A percentile compares a stretch with the other conserved stretches of the same genome.
Evolutionary conservation across 1,284 basidiomycete genomes (phyloP).

Genomic region (Trichosporon sp.): DNA sequence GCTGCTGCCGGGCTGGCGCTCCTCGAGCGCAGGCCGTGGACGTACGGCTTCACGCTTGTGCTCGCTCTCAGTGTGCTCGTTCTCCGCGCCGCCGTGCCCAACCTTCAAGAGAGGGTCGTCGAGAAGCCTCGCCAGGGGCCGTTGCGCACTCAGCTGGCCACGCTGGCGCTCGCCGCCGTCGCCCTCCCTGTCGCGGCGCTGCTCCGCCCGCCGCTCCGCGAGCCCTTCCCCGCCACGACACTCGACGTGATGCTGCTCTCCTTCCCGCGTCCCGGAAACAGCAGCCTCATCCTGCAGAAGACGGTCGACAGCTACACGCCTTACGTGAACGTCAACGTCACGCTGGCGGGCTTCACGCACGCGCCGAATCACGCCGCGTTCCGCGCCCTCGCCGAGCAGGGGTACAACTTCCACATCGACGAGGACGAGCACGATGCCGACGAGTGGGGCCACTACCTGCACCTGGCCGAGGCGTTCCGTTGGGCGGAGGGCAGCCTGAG

Average conservation of each 20-base stretch:
- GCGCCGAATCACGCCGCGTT: constrained; percentile 5
- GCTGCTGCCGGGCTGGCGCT: constrained; percentile 4
- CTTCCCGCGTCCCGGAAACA: constrained; percentile 11
- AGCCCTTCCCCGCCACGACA: background rate
- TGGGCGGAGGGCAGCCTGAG: background rate
- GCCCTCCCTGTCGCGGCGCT: background rate
- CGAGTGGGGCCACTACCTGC: constrained; percentile 14
- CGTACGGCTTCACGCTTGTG: constrained; percentile 5
- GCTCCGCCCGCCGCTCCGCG: background rate
- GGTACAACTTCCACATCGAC: constrained; percentile 13
- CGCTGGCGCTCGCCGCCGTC: background rate
- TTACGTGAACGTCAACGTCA: background rate
- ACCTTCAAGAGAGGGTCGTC: background rate
- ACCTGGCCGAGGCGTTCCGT: constrained; percentile 17
- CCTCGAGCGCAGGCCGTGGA: constrained; percentile 14
- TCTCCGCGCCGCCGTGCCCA: background rate
- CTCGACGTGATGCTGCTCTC: constrained; percentile 18
- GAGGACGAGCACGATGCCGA: constrained; percentile 11
- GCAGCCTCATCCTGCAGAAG: constrained; percentile 3
- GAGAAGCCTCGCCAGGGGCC: background rate
- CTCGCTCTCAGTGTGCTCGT: background rate
- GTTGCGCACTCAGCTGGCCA: background rate
- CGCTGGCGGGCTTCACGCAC: constrained; percentile 14
- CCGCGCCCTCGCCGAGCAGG: background rate
- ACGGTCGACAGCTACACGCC: constrained; percentile 11